Conservation (phyloP, 306 rosid species). For the Medicago lupulina region DNA sequence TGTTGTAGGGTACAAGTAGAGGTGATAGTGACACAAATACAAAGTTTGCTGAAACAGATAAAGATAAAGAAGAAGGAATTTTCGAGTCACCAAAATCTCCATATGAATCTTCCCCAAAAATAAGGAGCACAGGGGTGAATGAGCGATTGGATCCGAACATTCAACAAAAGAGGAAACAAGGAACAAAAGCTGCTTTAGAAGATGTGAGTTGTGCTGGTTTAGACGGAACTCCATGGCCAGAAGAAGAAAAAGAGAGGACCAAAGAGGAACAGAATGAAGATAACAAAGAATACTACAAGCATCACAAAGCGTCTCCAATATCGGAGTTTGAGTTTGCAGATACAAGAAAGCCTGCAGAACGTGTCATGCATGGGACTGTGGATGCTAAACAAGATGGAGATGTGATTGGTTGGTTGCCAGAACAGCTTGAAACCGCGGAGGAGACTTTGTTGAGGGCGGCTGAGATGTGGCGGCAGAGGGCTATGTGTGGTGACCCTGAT, state of each 20-base stretch:
- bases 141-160: conserved; percentile 51
- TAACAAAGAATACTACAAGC: conserved; percentile 51
- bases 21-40: conserved; percentile 8
- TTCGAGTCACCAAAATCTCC: conserved; percentile 48
- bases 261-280: conserved; percentile 43
- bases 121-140: conserved; percentile 57
- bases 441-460: conserved; percentile 68
- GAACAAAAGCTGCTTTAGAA: conserved; percentile 30
- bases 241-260: conserved; percentile 19
- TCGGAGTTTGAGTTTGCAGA: conserved; percentile 70
- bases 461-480: conserved; percentile 66
- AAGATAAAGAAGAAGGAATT: conserved; percentile 35
- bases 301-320: conserved; percentile 82
- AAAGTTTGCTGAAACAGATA: conserved; percentile 36
- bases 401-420: conserved; percentile 72
- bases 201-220: conserved; percentile 64
- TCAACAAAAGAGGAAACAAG: conserved; percentile 58
- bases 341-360: conserved; percentile 63
- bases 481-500: conserved; percentile 76
- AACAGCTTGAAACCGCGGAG: conserved; percentile 85
- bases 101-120: conserved; percentile 47
- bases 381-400: conserved; percentile 41
- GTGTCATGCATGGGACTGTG: conserved; percentile 55
- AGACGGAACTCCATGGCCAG: conserved; percentile 66
- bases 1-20: conserved; percentile 47